Conservation (phyloP, 257 asterid genomes). For the Prunella vulgaris region DNA sequence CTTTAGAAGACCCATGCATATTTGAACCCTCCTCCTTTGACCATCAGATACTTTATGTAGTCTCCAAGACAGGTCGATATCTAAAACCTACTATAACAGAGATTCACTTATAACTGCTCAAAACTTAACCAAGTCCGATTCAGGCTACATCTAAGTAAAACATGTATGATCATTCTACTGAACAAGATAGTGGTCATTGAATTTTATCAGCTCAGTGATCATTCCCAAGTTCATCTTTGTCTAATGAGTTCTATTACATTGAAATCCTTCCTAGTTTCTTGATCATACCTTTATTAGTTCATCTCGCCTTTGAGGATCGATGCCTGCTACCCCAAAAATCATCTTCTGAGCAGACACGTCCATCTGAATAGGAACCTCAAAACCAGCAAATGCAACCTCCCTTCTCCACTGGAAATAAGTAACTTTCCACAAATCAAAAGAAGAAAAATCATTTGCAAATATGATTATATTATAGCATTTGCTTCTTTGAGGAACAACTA, state of each 20-base stretch:
- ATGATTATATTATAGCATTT: neutral
- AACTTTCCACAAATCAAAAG: slow-evolving; percentile 9
- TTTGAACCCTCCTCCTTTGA: slow-evolving; percentile 92
- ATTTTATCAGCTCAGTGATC: neutral
- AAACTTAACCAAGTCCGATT: neutral
- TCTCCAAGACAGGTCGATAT: slow-evolving; percentile 83
- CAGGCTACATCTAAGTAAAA: neutral
- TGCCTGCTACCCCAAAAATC: slow-evolving; percentile 82
- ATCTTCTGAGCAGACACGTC: slow-evolving; percentile 92
- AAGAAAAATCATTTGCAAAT: neutral
- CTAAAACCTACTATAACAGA: slow-evolving; percentile 60
- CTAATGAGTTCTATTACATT: no score
- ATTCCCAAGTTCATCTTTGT: neutral
- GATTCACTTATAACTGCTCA: slow-evolving; percentile 5
- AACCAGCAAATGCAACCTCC: slow-evolving; percentile 98
- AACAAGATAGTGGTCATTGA: neutral
- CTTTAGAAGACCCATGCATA: slow-evolving; percentile 95
- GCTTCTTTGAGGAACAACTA: no score
- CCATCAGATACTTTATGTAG: slow-evolving; percentile 97
- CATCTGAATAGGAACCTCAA: slow-evolving; percentile 93
- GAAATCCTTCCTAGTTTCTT: neutral
- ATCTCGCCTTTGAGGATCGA: slow-evolving; percentile 69
- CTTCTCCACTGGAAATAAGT: slow-evolving; percentile 72
- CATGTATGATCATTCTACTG: neutral
- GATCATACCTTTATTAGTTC: slow-evolving; percentile 71